Evolutionary conservation across 2,329 filamentous ascomycete species (phyloP).

Genomic region (Pseudocercospora musae): DNA sequence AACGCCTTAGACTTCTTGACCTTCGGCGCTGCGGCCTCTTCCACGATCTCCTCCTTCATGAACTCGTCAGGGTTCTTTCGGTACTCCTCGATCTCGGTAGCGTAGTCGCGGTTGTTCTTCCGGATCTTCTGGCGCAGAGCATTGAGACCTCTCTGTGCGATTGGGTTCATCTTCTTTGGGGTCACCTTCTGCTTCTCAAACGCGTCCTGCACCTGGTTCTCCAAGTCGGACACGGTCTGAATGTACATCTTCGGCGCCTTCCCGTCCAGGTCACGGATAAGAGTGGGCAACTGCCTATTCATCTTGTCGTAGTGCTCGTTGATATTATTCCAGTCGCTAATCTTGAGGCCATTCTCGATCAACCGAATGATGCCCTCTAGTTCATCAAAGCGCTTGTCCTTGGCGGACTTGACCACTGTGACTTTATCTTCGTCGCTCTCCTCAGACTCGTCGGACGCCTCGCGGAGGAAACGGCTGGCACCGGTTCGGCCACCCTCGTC

Average conservation of each 20-base stretch:
- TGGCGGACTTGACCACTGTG: slow-evolving; percentile 91
- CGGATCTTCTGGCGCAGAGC: slow-evolving; percentile 97
- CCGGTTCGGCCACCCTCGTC: slow-evolving; percentile 63
- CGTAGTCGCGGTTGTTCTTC: slow-evolving; percentile 97
- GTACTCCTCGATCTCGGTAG: slow-evolving; percentile 82
- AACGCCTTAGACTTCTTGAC: slow-evolving; percentile 52
- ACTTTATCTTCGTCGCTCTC: slow-evolving; percentile 79
- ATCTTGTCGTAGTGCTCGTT: slow-evolving; percentile 60
- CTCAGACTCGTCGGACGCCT: slow-evolving; percentile 59
- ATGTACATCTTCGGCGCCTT: slow-evolving; percentile 88
- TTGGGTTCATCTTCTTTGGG: slow-evolving; percentile 98
- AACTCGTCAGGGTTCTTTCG: slow-evolving; percentile 79
- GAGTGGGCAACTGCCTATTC: slow-evolving; percentile 45
- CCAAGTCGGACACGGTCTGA: slow-evolving; percentile 86
- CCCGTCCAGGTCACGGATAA: slow-evolving; percentile 59
- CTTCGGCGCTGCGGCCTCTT: slow-evolving; percentile 54
- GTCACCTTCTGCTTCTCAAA: slow-evolving; percentile 94
- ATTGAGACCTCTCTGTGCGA: slow-evolving; percentile 88
- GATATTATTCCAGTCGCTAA: slow-evolving; percentile 94
- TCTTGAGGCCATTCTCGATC: slow-evolving; percentile 97
- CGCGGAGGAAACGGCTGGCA: slow-evolving; percentile 78
- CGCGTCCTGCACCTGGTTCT: slow-evolving; percentile 91
- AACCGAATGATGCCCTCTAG: slow-evolving; percentile 82
- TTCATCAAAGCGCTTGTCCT: slow-evolving; percentile 95
- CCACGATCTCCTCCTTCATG: slow-evolving; percentile 81